Evolutionary conservation across 257 asterid genomes (phyloP), one percentile per base, ranked within the genome.

Genomic region (Solanum infundibuliforme): DNA sequence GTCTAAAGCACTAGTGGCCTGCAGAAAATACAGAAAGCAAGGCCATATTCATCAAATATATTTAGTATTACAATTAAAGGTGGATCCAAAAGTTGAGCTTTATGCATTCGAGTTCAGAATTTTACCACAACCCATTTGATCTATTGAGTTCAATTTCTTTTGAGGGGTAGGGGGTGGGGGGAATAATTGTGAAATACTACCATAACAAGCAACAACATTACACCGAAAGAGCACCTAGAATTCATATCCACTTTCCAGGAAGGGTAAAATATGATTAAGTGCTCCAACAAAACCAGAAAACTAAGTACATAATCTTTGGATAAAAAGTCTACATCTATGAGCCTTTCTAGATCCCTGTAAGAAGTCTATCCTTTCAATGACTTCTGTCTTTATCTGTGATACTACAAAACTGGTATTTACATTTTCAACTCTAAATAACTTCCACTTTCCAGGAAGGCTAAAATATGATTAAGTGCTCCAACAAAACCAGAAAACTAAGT

Each of bases 1-100:
- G 88, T 97, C 99, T 91, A 97, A 89, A 35, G 99, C 99, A 88
- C 99, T 95, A 3, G 99, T 97, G 32, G 99, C 99, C 99, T 95
- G 93, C 87, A 90, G 65, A 20, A 88, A 52, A 88, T 14, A 35
- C 32, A 48, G 86, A 82, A 82, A 82, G 71, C 71, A 31, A 48
- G 43, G 43, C 5, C 71, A 48, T 31, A 82, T 52, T 82, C 85
- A 82, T 52, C 43, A 79, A 77, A 36, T 43, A 89, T 82, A 55
- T 75, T 75, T 68, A 71, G 43, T 86, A 12, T 76, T n/a, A 36
- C 18, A 75, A 75, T 36, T 27, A 12, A 75, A 75, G 31, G 83
- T 38, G 55, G 55, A 75, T 75, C 52, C 52, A 36, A 18, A 75
- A 21, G 41, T 75, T 75, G 8, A 75, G 41, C 55, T 36, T 75